Evolutionary conservation across 169 alveolate species (phyloP), one percentile per base, ranked within the genome.

Genomic region (Theileria orientalis): DNA sequence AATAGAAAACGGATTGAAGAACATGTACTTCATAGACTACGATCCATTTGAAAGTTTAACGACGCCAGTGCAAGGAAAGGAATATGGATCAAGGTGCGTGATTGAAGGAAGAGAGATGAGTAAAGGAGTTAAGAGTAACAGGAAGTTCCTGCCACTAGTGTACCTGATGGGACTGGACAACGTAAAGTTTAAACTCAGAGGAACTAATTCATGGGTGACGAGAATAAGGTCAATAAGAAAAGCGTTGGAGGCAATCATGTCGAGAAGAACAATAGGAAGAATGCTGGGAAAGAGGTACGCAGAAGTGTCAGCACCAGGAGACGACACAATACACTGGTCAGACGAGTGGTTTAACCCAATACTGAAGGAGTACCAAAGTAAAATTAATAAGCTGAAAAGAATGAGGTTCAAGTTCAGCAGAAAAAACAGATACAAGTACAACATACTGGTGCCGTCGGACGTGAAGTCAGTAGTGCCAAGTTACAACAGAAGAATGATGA

Each of bases 321-420:
- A 89, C 70, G 83, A 85, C 67, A 89, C 93, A 1, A 80, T 87
- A 11, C 93, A 89, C 69, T 89, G 93, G 93, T 91, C 93, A 11
- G 93, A 89, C 64, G 73, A 37, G 23, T 89, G 93, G 93, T 89
- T 89, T 79, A 85, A 79, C 35, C 90, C 90, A 7, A 57, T 89
- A n/a, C 62, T 84, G 40, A 85, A 89, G 71, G 93, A 89, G 62
- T 89, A 89, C 76, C 35, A 75, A 83, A 41, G 68, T 46, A 84
- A 74, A 71, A 74, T 84, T 25, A 77, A 66, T 61, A 67, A 35
- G 60, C 69, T 89, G 7, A 83, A 84, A 63, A 83, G 32, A 44
- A 46, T 35, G 29, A 49, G 76, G 21, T 51, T 68, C 25, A 68
- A 68, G 56, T 40, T 35, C 25, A 44, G 73, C 35, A 54, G 29